Evolutionary conservation across 305 asterid genomes (phyloP), one percentile per base, ranked within the genome.

Genomic region (Salvia sclarea): DNA sequence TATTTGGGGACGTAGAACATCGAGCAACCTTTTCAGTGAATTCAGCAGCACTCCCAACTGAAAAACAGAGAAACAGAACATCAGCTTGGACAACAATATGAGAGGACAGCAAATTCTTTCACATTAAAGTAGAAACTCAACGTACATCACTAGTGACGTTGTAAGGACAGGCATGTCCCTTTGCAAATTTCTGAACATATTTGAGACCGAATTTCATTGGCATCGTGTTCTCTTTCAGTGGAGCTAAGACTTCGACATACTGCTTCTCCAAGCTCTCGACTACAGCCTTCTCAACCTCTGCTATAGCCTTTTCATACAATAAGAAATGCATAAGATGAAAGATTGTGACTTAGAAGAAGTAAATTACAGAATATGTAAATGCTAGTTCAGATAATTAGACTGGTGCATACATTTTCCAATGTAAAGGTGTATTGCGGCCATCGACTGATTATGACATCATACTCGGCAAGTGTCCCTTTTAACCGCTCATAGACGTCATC

Each of bases 371-470:
- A n/a, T 63, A 21, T n/a, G 6, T 1, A 6, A n/a, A 24, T 12
- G 14, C 18, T 12, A 41, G 11, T 16, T 43, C 25, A 11, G 56
- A 41, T 40, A 25, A 43, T 16, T 24, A 45, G 13, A 50, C 58
- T 22, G 66, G 16, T 28, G 5, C 33, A 0, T 28, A 92, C 97
- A 82, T 79, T 79, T 80, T 94, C 98, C 80, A 94, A 72, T 0
- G 84, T 76, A 55, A 85, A 79, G 59, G 92, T 80, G 64, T 94
- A 94, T 66, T 94, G 96, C 0, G 97, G 98, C 98, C 98, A 94
- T 40, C 97, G 92, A 43, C 87, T 79, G 66, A 94, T 89, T 44
- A 94, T 82, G 75, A 85, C 86, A 62, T 94, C 95, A 63, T 86
- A 94, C 53, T 91, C 97, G 9, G 75, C 74, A 56, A 91, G 85